A percentile compares a stretch with the other conserved stretches of the same genome.
Evolutionary conservation across 2,329 filamentous ascomycete genomes (phyloP).

Genomic region (Xylaria sp.): DNA sequence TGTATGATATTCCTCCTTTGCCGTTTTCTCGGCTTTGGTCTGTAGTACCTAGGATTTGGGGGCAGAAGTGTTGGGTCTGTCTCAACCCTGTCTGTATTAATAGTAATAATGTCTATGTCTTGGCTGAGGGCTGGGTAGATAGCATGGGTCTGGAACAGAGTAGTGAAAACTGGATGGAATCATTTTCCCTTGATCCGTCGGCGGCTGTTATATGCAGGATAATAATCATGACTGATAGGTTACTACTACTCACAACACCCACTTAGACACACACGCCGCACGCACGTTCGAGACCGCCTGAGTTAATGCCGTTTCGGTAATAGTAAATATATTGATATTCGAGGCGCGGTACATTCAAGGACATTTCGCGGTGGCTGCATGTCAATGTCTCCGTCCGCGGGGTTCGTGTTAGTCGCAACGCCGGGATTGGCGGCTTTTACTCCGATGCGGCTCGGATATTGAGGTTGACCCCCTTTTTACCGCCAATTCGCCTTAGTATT

Average conservation of each 20-base stretch:
- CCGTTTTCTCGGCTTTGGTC: not conserved
- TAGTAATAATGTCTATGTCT: not conserved
- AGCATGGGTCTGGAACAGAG: not conserved
- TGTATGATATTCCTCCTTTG: slow-evolving; percentile 16
- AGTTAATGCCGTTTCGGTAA: no score
- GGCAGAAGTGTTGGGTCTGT: not conserved
- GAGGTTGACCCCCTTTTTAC: not conserved
- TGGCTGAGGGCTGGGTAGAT: not conserved
- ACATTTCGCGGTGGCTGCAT: no score
- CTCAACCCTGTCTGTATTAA: slow-evolving; percentile 5
- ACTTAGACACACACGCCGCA: not conserved
- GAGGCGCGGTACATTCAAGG: no score
- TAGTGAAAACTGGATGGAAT: slow-evolving; percentile 10
- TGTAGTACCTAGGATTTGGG: not conserved
- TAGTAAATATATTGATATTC: no score
- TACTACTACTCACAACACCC: not conserved
- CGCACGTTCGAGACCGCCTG: not conserved
- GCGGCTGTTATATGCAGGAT: not conserved
- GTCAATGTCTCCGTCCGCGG: no score
- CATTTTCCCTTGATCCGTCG: slow-evolving; percentile 3
- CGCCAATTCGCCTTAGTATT: not conserved
- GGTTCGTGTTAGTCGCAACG: no score
- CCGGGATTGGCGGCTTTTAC: not conserved
- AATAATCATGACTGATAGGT: not conserved
- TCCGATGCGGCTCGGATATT: slow-evolving; percentile 18